Evolutionary conservation across 768 basidiomycete genomes (phyloP), one percentile per base, ranked within the genome.

Genomic region (Amanita pallidorosea): DNA sequence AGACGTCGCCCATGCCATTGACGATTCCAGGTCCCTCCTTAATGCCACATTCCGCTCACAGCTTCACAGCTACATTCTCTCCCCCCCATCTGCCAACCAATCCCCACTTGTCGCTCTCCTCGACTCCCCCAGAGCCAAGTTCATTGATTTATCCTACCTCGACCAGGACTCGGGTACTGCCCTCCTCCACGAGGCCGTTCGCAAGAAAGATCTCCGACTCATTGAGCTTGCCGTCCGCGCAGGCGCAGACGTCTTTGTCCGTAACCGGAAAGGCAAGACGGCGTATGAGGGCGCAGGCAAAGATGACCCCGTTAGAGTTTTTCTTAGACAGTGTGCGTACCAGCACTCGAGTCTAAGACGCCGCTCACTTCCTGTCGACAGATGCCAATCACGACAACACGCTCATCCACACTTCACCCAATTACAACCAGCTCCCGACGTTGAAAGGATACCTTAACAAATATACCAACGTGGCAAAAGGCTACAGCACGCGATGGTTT

Each of bases 401-500:
- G 0, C 69, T 91, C 1, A 75, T 92, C 8, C 72, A 75, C 4
- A 15, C 43, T 9, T 61, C 67, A 7, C 66, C 70, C 0, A 45
- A 61, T 23, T 45, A 17, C 2, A 68, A 70, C 1, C 79, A 81
- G 44, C 79, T 84, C 1, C 81, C 85, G 0, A 64, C 72, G 2
- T 65, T 89, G 51, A 81, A 78, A 55, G 90, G 88, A 0, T 90
- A 90, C 60, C 69, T 91, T 17, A 90, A 88, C 64, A 97, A 97
- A 64, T 96, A 93, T 61, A 83, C 85, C 1, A 97, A 96, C 57
- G 88, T 96, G 35, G 89, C 90, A 0, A 83, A 81, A 57, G 93
- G 94, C 0, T 95, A 92, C 62, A 83, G 81, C 53, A 85, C 87
- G 0, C 74, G 93, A 1, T 96, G 92, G 91, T 95, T 97, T 60